Conservation (phyloP, 2,329 filamentous ascomycete genomes). For the Metarhizium robertsii region DNA sequence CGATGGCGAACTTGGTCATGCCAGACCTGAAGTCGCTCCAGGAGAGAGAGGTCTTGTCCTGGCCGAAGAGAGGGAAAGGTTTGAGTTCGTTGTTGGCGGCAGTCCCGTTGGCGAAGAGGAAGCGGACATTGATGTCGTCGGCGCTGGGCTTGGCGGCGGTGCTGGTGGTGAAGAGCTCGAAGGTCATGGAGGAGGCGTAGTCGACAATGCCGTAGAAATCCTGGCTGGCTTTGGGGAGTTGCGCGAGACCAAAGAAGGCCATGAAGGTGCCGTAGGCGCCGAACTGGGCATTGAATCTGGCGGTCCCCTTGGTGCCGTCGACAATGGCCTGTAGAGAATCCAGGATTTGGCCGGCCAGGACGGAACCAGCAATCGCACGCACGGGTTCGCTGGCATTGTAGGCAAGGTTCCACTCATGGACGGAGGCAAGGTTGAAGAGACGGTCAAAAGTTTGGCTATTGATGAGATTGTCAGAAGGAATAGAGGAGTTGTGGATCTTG, state of each 20-base stretch:
- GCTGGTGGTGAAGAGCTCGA: conserved; percentile 60
- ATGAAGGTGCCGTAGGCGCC: conserved; percentile 54
- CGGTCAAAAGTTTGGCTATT: conserved; percentile 49
- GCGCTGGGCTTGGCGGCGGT: conserved; percentile 31
- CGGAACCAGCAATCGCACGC: conserved; percentile 48
- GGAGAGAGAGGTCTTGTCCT: conserved; percentile 41
- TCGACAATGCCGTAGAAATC: conserved; percentile 72
- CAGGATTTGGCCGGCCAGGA: conserved; percentile 47
- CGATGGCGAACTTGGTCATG: conserved; percentile 59
- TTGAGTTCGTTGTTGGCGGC: conserved; percentile 41
- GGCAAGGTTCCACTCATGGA: conserved; percentile 73
- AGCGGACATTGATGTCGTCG: conserved; percentile 47
- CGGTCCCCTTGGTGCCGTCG: conserved; percentile 23
- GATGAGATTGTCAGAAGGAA: conserved; percentile 50
- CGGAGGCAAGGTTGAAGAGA: conserved; percentile 64
- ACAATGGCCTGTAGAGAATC: conserved; percentile 43
- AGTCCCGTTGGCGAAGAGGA: conserved; percentile 52
- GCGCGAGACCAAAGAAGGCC: conserved; percentile 52
- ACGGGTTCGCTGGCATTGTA: conserved; percentile 66
- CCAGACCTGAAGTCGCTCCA: conserved; percentile 59
- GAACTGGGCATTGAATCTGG: conserved; percentile 44
- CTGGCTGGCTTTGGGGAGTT: conserved; percentile 37
- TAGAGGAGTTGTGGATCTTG: conserved; percentile 49
- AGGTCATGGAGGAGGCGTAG: conserved; percentile 73
- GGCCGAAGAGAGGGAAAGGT: conserved; percentile 51